These are phyloP conservation scores for Cruciata laevipes DNA, from an alignment of 257 asterid species.

Conservation along the genomic window DNA sequence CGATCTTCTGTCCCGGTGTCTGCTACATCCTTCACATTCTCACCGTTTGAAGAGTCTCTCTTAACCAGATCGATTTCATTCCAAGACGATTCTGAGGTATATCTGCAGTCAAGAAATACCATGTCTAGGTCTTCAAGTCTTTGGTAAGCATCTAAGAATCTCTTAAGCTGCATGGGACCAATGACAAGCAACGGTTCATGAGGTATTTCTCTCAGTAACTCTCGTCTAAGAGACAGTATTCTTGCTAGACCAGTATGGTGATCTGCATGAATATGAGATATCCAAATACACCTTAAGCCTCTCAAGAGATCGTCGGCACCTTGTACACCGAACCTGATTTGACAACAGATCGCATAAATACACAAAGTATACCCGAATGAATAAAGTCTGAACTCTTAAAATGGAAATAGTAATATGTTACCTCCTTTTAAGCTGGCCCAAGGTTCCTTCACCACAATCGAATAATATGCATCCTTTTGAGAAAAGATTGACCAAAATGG, in stretches of 20 bases:
- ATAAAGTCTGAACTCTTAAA: conserved; percentile 1
- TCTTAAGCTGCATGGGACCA: conserved; percentile 87
- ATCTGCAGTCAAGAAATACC: conserved; percentile 80
- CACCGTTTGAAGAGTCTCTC: conserved; percentile 5
- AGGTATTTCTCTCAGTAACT: conserved; percentile 47
- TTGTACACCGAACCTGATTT: conserved; percentile 62
- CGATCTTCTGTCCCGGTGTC: conserved; percentile 11
- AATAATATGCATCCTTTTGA: conserved; percentile 71
- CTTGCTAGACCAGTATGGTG: conserved; percentile 97
- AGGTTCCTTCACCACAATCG: conserved; percentile 95
- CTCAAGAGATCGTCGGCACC: conserved; percentile 78
- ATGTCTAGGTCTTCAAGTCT: conserved; percentile 87
- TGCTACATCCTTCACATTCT: conserved; percentile 18
- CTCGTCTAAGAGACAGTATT: conserved; percentile 71
- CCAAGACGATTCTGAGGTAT: conserved; percentile 55
- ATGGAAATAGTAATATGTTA: conserved; percentile 12
- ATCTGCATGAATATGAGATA: conserved; percentile 97
- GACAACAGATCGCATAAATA: conserved; percentile 2
- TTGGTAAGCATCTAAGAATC: conserved; percentile 86
- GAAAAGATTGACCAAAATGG: conserved; percentile 80
- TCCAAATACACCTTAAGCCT: conserved; percentile 79
- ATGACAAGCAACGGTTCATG: conserved; percentile 70
- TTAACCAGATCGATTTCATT: conserved; percentile 16
- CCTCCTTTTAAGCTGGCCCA: conserved; percentile 97
- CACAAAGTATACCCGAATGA: not conserved